Conservation (phyloP, 2,329 filamentous ascomycete species). For the Chaetomium sp. region DNA sequence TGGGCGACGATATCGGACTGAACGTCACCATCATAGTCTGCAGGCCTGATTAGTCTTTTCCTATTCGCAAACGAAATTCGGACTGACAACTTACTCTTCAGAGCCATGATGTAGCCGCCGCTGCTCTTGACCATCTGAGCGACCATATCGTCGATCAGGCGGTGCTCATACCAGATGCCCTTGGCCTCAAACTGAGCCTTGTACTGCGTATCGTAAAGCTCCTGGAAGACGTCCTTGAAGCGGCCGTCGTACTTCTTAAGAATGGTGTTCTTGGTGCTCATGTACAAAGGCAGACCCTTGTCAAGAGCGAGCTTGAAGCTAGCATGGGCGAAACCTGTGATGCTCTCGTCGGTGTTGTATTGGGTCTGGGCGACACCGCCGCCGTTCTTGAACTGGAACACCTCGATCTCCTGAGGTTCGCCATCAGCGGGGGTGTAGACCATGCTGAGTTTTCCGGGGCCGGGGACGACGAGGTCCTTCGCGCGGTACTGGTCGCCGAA, state of each 20-base stretch:
- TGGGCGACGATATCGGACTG: slow-evolving; percentile 98
- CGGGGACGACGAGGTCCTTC: slow-evolving; percentile 83
- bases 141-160: slow-evolving; percentile 99
- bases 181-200: slow-evolving; percentile 86
- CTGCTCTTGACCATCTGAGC: slow-evolving; percentile 99
- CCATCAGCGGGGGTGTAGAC: slow-evolving; percentile 87
- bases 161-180: slow-evolving; percentile 98
- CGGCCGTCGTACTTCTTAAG: slow-evolving; percentile 97
- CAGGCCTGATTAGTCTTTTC: slow-evolving; percentile 30
- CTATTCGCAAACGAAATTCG: not conserved
- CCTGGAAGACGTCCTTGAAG: slow-evolving; percentile 99
- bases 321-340: slow-evolving; percentile 90
- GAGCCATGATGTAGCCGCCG: slow-evolving; percentile 93
- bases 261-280: slow-evolving; percentile 99
- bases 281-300: slow-evolving; percentile 91
- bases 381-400: slow-evolving; percentile 83
- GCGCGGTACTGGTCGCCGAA: slow-evolving; percentile 99
- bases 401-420: slow-evolving; percentile 81
- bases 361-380: slow-evolving; percentile 91
- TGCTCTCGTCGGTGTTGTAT: slow-evolving; percentile 98
- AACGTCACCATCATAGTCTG: slow-evolving; percentile 98
- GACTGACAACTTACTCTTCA: slow-evolving; percentile 77
- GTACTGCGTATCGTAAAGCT: slow-evolving; percentile 87
- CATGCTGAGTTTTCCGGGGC: slow-evolving; percentile 87
- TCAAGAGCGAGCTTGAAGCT: slow-evolving; percentile 92